A percentile compares a stretch with the other conserved stretches of the same genome.
Evolutionary conservation across 345 rosid genomes (phyloP).

Genomic region (Eucalyptus marginata): DNA sequence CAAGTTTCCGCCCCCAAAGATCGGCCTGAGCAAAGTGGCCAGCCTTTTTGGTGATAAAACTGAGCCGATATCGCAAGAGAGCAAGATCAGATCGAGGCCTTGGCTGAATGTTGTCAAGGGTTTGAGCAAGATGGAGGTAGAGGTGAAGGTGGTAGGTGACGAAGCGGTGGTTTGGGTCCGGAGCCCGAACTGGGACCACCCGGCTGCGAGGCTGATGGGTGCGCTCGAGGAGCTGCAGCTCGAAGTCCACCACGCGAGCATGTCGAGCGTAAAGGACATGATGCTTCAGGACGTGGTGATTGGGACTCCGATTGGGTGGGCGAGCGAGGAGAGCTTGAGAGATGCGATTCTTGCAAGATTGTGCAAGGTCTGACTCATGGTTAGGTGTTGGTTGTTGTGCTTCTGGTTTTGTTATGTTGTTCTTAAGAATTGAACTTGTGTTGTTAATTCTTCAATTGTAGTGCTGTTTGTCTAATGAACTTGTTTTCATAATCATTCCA

Average conservation of each 20-base stretch:
- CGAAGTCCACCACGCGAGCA: conserved; percentile 31
- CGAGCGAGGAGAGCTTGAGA: not conserved
- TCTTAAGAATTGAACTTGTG: not conserved
- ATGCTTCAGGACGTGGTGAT: conserved; percentile 40
- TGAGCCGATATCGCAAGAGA: not conserved
- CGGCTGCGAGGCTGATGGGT: conserved; percentile 36
- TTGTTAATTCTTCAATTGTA: not conserved
- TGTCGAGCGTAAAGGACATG: conserved; percentile 21
- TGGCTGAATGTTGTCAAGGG: not conserved
- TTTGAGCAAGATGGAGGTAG: conserved; percentile 10
- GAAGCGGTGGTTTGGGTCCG: conserved; percentile 37
- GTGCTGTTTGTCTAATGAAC: not conserved
- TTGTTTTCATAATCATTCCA: not conserved
- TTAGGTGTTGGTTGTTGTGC: not conserved
- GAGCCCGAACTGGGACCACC: conserved; percentile 23
- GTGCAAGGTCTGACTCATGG: not conserved
- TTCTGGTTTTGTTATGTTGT: not conserved
- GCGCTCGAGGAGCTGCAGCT: conserved; percentile 28
- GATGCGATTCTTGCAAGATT: not conserved
- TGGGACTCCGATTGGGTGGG: conserved; percentile 13
- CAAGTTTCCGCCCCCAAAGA: not conserved
- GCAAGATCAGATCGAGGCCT: not conserved
- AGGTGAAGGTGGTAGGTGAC: conserved; percentile 39
- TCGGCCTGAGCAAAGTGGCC: not conserved
- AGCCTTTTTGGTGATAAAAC: not conserved